Evolutionary conservation across 768 basidiomycete genomes (phyloP).

Genomic region (Fomitopsis serialis): DNA sequence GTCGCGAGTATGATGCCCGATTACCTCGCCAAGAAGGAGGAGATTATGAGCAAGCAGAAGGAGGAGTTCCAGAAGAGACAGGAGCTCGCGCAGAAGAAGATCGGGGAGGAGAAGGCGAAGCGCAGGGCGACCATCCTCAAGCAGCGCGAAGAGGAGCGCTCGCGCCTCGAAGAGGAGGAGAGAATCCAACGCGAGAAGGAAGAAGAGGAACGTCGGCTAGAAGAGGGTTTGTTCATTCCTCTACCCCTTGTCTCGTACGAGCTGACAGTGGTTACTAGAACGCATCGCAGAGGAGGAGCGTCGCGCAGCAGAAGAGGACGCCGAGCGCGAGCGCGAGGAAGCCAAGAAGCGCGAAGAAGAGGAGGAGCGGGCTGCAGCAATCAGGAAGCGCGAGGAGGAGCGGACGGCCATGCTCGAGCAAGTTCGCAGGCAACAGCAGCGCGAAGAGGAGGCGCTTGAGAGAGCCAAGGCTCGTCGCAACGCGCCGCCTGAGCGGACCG

Average conservation of each 20-base stretch:
- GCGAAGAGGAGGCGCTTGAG: slow-evolving; percentile 64
- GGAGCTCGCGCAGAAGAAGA: slow-evolving; percentile 57
- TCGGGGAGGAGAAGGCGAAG: slow-evolving; percentile 82
- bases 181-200: slow-evolving; percentile 26
- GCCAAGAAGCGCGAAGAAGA: slow-evolving; percentile 59
- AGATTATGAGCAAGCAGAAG: slow-evolving; percentile 49
- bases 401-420: slow-evolving; percentile 47
- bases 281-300: slow-evolving; percentile 51
- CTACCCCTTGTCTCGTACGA: background rate
- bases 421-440: slow-evolving; percentile 53
- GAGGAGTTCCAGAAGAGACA: slow-evolving; percentile 61
- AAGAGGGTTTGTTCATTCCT: slow-evolving; percentile 39
- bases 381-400: slow-evolving; percentile 48
- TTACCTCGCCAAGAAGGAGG: slow-evolving; percentile 48
- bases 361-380: slow-evolving; percentile 44
- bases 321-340: slow-evolving; percentile 37
- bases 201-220: slow-evolving; percentile 38
- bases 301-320: slow-evolving; percentile 36
- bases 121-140: slow-evolving; percentile 52
- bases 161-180: slow-evolving; percentile 36
- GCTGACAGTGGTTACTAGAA: slow-evolving; percentile 29
- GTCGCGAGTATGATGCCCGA: slow-evolving; percentile 71
- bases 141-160: slow-evolving; percentile 53
- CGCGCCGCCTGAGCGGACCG: slow-evolving; percentile 12
- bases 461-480: slow-evolving; percentile 33